Evolutionary conservation across 257 asterid species (phyloP).

Genomic region (Marsdenia floribunda): DNA sequence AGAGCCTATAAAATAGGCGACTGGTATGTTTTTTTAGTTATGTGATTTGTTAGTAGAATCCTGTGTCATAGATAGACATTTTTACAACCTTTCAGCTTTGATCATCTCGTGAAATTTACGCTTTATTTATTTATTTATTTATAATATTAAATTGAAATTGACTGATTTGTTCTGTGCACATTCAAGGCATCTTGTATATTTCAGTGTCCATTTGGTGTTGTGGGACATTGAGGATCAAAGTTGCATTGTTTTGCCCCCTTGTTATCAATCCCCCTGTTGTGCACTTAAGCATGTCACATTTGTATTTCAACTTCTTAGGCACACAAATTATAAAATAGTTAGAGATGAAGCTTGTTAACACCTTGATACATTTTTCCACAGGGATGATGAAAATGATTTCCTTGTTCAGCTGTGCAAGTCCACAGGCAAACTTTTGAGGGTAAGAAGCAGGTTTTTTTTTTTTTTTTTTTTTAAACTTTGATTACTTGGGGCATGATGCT

Average conservation of each 20-base stretch:
- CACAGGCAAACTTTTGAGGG: slow-evolving; percentile 86
- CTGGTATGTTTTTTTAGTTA: slow-evolving; percentile 45
- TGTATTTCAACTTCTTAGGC: background rate
- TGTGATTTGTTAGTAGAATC: background rate
- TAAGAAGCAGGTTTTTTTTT: slow-evolving; percentile 14
- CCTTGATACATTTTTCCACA: slow-evolving; percentile 18
- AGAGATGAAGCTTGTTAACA: background rate
- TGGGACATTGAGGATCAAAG: background rate
- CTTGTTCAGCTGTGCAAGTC: slow-evolving; percentile 81
- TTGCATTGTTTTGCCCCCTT: background rate
- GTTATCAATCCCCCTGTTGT: background rate
- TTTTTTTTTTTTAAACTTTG: too few species aligned
- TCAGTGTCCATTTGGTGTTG: background rate
- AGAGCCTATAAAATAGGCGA: slow-evolving; percentile 77
- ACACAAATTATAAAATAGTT: background rate
- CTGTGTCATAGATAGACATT: background rate
- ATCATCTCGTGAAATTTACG: background rate
- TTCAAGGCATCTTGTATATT: background rate
- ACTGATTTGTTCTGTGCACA: background rate
- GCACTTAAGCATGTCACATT: background rate
- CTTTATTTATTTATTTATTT: background rate
- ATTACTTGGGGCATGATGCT: background rate
- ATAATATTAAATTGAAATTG: background rate
- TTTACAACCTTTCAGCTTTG: background rate
- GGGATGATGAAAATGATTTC: slow-evolving; percentile 83